Percentiles rank a stretch among this genome's conserved stretches.
Conservation (phyloP, 352 stramenopile genomes). For the Plasmopara muralis region DNA sequence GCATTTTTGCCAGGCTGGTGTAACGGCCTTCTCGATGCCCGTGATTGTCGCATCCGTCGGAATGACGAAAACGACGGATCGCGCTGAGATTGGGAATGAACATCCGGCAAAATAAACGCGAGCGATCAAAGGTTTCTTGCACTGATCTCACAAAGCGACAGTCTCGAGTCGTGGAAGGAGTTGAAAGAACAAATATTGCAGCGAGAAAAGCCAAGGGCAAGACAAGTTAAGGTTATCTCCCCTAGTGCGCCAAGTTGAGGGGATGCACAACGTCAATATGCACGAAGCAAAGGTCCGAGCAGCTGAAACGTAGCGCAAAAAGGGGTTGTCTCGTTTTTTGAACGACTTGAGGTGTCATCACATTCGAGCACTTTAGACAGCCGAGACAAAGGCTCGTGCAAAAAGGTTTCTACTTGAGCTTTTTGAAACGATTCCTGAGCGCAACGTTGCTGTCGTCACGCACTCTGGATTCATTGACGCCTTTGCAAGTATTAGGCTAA, state of each 20-base stretch:
- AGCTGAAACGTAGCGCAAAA: constrained; percentile 28
- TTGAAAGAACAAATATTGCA: constrained; percentile 20
- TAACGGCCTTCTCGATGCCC: not conserved
- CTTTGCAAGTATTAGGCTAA: constrained; percentile 24
- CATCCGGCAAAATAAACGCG: constrained; percentile 1
- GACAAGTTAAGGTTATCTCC: constrained; percentile 63
- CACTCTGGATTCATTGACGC: constrained; percentile 71
- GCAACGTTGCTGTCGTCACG: constrained; percentile 47
- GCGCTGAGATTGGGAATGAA: too few species aligned
- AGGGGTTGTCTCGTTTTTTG: too few species aligned
- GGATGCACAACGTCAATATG: constrained; percentile 60
- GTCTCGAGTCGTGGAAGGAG: constrained; percentile 14
- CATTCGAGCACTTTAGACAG: too few species aligned
- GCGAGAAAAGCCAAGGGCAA: constrained; percentile 12
- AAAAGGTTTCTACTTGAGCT: constrained; percentile 42
- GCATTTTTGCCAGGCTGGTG: not conserved
- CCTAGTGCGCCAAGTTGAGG: constrained; percentile 70
- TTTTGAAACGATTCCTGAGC: constrained; percentile 45
- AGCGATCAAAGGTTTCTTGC: constrained; percentile 30
- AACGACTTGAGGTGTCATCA: too few species aligned
- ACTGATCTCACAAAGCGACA: constrained; percentile 4
- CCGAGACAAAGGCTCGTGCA: constrained; percentile 49
- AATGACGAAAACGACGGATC: constrained; percentile 1
- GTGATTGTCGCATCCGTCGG: constrained; percentile 8
- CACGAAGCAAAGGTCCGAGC: constrained; percentile 31